phyloP scores from a whole-genome alignment of 345 rosid species.

The Orychophragmus violaceus region DNA sequence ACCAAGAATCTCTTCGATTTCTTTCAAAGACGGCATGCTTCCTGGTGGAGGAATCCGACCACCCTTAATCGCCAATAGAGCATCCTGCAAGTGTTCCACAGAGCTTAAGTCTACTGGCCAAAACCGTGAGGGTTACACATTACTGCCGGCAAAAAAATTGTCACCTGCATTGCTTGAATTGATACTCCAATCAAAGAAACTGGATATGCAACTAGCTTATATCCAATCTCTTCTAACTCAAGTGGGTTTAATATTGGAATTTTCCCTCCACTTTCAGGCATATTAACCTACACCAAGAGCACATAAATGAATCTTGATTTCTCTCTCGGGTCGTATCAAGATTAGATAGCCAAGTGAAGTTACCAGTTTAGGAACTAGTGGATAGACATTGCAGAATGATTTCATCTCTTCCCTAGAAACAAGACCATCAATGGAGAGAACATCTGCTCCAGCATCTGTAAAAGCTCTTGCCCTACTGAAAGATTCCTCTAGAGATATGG shows the following conservation, averaged over 20 bases:
- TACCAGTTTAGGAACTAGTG: conserved; percentile 84
- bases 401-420: conserved; percentile 88
- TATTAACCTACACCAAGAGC: conserved; percentile 48
- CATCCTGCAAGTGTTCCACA: conserved; percentile 44
- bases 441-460: conserved; percentile 95
- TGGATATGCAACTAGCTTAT: conserved; percentile 78
- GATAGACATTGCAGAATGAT: conserved; percentile 79
- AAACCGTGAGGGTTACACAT: background rate
- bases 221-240: conserved; percentile 82
- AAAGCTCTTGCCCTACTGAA: conserved; percentile 83
- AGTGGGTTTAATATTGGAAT: conserved; percentile 61
- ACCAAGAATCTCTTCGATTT: conserved; percentile 72
- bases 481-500: conserved; percentile 69
- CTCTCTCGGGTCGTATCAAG: background rate
- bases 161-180: conserved; percentile 90
- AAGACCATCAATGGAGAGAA: conserved; percentile 70
- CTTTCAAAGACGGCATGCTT: conserved; percentile 80
- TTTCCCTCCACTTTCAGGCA: conserved; percentile 95
- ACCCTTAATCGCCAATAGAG: conserved; percentile 70
- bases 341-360: background rate
- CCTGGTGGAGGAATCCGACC: conserved; percentile 91
- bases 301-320: conserved; percentile 12
- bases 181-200: conserved; percentile 83
- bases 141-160: background rate
- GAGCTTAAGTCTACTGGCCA: conserved; percentile 7